Evolutionary conservation across 805 yeast species (phyloP).

Genomic region (Pichia heedii): DNA sequence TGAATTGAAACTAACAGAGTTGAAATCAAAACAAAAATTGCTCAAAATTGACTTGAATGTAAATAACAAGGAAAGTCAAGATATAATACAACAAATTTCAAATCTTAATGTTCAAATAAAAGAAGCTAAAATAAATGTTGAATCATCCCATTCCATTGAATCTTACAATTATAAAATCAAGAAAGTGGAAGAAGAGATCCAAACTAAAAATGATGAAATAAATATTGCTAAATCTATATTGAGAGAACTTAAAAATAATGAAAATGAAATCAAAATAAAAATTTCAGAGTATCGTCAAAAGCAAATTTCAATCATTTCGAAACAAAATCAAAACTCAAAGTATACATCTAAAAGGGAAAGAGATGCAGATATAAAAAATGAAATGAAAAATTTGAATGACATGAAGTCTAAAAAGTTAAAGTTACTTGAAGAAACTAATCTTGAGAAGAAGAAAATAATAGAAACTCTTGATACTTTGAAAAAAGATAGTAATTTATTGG

Average conservation of each 20-base stretch:
- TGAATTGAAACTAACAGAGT: constrained; percentile 35
- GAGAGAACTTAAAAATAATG: constrained; percentile 31
- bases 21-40: constrained; percentile 42
- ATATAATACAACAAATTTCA: constrained; percentile 39
- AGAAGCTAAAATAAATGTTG: constrained; percentile 37
- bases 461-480: constrained; percentile 9
- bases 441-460: constrained; percentile 29
- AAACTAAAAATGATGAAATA: constrained; percentile 33
- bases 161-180: constrained; percentile 24
- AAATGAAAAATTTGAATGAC: constrained; percentile 31
- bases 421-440: constrained; percentile 28
- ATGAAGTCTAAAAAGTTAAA: constrained; percentile 17
- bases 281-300: constrained; percentile 34
- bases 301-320: constrained; percentile 56
- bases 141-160: constrained; percentile 10
- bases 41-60: constrained; percentile 48
- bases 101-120: constrained; percentile 3
- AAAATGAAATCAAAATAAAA: constrained; percentile 32
- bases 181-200: constrained; percentile 31
- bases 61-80: constrained; percentile 40
- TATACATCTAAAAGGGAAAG: constrained; percentile 51
- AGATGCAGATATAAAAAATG: constrained; percentile 53
- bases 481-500: background rate
- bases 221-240: constrained; percentile 37
- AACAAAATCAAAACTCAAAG: constrained; percentile 59